Evolutionary conservation across 768 basidiomycete species (phyloP).

Genomic region (Rubroboletus pulcherrimus): DNA sequence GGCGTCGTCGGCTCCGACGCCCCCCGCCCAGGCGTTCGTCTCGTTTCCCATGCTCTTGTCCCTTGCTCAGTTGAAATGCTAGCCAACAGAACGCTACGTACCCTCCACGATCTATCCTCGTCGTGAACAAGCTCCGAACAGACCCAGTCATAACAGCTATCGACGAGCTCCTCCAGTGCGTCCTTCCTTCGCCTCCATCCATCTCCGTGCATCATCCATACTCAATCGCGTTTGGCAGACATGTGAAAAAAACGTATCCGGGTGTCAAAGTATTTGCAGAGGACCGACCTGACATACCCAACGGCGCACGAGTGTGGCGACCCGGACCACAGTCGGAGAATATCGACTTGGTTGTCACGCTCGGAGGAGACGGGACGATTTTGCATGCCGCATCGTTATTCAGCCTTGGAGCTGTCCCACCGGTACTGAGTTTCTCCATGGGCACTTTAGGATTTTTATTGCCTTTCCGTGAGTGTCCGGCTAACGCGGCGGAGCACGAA

Average conservation of each 20-base stretch:
- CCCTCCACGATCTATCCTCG: conserved; percentile 61
- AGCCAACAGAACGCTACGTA: conserved; percentile 23
- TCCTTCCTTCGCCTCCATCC: conserved; percentile 1
- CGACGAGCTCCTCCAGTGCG: conserved; percentile 67
- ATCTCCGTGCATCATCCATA: not conserved
- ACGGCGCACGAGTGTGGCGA: conserved; percentile 62
- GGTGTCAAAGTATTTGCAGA: conserved; percentile 64
- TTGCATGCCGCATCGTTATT: conserved; percentile 91
- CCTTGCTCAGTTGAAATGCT: conserved; percentile 25
- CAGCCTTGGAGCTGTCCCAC: conserved; percentile 86
- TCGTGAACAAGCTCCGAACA: conserved; percentile 80
- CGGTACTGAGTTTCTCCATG: conserved; percentile 62
- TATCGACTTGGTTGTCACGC: conserved; percentile 84
- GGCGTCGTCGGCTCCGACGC: not conserved
- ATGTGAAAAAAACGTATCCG: conserved; percentile 55
- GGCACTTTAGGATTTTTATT: conserved; percentile 91
- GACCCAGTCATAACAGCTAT: conserved; percentile 75
- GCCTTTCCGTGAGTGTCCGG: conserved; percentile 73
- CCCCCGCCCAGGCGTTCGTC: conserved; percentile 20
- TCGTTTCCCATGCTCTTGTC: conserved; percentile 2
- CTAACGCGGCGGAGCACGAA: not conserved
- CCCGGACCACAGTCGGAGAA: conserved; percentile 49
- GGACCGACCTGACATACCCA: conserved; percentile 61
- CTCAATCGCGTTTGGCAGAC: conserved; percentile 35
- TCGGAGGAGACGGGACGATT: conserved; percentile 95